Percentiles rank a stretch among this genome's conserved stretches.
phyloP scores from a whole-genome alignment of 2,329 filamentous ascomycete genomes.

The Colletotrichum sublineola region DNA sequence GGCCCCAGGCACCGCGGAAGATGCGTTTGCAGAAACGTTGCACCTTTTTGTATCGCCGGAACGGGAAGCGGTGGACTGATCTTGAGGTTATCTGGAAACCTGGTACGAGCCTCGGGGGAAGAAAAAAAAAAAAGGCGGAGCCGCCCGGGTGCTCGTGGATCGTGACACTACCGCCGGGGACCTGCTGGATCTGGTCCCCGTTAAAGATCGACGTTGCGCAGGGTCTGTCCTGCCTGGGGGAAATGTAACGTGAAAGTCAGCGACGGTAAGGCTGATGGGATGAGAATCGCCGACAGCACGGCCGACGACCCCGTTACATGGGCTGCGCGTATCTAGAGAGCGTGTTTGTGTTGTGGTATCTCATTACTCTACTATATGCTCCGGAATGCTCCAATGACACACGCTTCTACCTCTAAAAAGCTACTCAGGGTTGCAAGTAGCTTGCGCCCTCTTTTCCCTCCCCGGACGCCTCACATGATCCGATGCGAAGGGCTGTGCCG shows the following conservation, averaged over 20 bases:
- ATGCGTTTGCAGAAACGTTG: not conserved
- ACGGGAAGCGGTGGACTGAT: not conserved
- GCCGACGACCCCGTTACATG: not conserved
- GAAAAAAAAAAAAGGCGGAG: not conserved
- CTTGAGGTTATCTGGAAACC: not conserved
- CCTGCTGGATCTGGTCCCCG: conserved; percentile 3
- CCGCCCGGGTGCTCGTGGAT: not conserved
- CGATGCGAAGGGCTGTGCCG: not conserved
- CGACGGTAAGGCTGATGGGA: not conserved
- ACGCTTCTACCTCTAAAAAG: not conserved
- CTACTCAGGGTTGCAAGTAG: not conserved
- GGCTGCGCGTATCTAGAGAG: not conserved
- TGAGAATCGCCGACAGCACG: not conserved
- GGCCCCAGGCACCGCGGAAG: not conserved
- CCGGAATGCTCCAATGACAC: not conserved
- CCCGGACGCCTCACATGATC: not conserved
- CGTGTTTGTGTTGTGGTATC: conserved; percentile 3
- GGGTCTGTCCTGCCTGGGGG: not conserved
- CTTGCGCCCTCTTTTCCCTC: not conserved
- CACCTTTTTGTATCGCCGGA: not conserved
- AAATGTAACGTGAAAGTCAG: not conserved
- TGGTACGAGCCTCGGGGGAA: not conserved
- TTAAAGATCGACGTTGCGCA: not conserved
- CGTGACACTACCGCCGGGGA: not conserved
- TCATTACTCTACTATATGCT: conserved; percentile 10